These are phyloP conservation scores for Fonsecaea multimorphosa DNA, from an alignment of 2,329 filamentous ascomycete species.

Conservation along the genomic window DNA sequence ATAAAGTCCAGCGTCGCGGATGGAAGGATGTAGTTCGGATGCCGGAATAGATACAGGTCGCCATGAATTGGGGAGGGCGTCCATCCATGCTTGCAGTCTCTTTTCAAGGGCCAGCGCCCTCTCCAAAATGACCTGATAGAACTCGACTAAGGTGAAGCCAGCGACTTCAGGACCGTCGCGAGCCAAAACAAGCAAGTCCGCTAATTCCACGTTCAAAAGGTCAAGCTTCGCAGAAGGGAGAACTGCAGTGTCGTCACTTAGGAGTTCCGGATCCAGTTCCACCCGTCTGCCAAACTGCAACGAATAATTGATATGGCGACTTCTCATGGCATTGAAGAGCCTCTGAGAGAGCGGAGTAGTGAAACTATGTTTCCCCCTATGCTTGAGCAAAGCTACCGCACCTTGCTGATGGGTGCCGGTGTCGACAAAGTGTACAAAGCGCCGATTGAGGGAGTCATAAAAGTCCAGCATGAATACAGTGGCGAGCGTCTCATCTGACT, in stretches of 20 bases:
- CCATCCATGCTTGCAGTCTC: conserved; percentile 27
- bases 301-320: conserved; percentile 30
- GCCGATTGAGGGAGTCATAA: conserved; percentile 32
- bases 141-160: conserved; percentile 18
- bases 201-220: conserved; percentile 28
- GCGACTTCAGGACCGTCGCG: conserved; percentile 12
- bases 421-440: conserved; percentile 30
- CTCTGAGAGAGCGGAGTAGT: conserved; percentile 26
- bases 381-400: conserved; percentile 30
- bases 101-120: conserved; percentile 21
- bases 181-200: conserved; percentile 23
- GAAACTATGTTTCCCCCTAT: conserved; percentile 27
- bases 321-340: conserved; percentile 29
- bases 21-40: conserved; percentile 32
- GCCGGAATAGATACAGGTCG: conserved; percentile 23
- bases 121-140: conserved; percentile 22
- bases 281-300: conserved; percentile 24
- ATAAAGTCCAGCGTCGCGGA: conserved; percentile 32
- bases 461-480: conserved; percentile 36
- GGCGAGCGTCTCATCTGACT: conserved; percentile 30
- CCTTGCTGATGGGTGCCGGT: conserved; percentile 33
- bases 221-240: conserved; percentile 32
- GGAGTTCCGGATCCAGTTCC: conserved; percentile 19
- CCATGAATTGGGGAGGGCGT: conserved; percentile 31
- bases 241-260: conserved; percentile 18